Conservation (phyloP, 1,284 basidiomycete genomes). For the Waitea zeae region DNA sequence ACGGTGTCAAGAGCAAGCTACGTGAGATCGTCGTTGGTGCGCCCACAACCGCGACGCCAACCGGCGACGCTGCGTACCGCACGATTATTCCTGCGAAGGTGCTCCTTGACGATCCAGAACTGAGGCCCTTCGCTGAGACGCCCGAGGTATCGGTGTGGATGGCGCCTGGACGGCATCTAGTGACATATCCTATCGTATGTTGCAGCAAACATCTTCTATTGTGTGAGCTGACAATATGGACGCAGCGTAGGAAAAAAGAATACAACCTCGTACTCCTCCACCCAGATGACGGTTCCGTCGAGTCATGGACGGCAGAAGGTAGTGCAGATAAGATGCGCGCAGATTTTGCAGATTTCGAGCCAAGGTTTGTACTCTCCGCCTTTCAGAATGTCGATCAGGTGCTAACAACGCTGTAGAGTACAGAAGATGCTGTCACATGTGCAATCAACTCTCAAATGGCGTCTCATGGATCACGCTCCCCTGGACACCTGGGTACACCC, state of each 20-base stretch:
- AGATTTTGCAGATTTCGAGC: constrained; percentile 26
- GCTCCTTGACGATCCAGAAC: constrained; percentile 30
- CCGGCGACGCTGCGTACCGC: constrained; percentile 36
- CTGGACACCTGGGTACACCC: constrained; percentile 23
- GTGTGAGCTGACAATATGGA: background rate
- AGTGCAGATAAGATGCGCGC: constrained; percentile 25
- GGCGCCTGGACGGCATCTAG: constrained; percentile 21
- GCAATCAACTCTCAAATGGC: constrained; percentile 24
- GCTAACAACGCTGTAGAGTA: constrained; percentile 10
- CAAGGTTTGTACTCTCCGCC: constrained; percentile 16
- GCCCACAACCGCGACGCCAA: constrained; percentile 17
- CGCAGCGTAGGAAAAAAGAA: constrained; percentile 20
- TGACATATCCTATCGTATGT: constrained; percentile 24
- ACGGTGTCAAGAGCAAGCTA: constrained; percentile 31
- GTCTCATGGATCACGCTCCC: constrained; percentile 23
- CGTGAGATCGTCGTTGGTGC: constrained; percentile 24
- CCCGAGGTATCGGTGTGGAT: constrained; percentile 27
- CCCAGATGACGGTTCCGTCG: constrained; percentile 25
- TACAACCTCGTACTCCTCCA: constrained; percentile 25
- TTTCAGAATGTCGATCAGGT: constrained; percentile 8
- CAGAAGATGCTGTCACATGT: constrained; percentile 21
- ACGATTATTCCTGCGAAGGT: constrained; percentile 25
- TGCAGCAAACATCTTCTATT: background rate
- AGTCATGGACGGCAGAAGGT: constrained; percentile 26
- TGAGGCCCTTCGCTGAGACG: constrained; percentile 20